phyloP scores from a whole-genome alignment of 805 yeast genomes.

The Dipodascopsis tothii region DNA sequence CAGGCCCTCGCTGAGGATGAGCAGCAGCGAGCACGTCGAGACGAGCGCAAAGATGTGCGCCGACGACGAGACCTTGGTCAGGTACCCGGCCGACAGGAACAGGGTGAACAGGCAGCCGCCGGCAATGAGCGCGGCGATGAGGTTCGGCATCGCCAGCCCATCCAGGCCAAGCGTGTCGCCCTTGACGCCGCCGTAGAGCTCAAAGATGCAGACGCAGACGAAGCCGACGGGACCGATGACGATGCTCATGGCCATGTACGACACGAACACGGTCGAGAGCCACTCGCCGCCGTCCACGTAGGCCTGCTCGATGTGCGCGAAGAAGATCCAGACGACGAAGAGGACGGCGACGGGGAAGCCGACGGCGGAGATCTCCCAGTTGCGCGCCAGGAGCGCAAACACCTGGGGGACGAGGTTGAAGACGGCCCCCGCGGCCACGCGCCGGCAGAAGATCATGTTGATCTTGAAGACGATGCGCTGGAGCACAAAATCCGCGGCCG shows the following conservation, averaged over 20 bases:
- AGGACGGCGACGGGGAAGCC: slow-evolving; percentile 15
- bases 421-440: slow-evolving; percentile 8
- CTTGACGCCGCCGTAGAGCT: background rate
- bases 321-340: slow-evolving; percentile 15
- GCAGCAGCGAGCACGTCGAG: slow-evolving; percentile 17
- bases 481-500: slow-evolving; percentile 16
- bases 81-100: slow-evolving; percentile 16
- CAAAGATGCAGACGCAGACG: background rate
- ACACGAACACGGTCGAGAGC: slow-evolving; percentile 20
- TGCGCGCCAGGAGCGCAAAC: slow-evolving; percentile 11
- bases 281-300: slow-evolving; percentile 18
- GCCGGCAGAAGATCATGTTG: slow-evolving; percentile 5
- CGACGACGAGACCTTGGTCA: slow-evolving; percentile 16
- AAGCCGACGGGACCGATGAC: background rate
- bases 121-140: background rate
- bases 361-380: slow-evolving; percentile 15
- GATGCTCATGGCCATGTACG: background rate
- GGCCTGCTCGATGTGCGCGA: slow-evolving; percentile 16
- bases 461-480: slow-evolving; percentile 13
- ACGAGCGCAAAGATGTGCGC: slow-evolving; percentile 19
- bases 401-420: slow-evolving; percentile 17
- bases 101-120: slow-evolving; percentile 7
- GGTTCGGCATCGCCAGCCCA: background rate
- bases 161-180: background rate
- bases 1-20: slow-evolving; percentile 1